phyloP scores from a whole-genome alignment of 2,329 filamentous ascomycete genomes.

The Penicillium brasilianum region DNA sequence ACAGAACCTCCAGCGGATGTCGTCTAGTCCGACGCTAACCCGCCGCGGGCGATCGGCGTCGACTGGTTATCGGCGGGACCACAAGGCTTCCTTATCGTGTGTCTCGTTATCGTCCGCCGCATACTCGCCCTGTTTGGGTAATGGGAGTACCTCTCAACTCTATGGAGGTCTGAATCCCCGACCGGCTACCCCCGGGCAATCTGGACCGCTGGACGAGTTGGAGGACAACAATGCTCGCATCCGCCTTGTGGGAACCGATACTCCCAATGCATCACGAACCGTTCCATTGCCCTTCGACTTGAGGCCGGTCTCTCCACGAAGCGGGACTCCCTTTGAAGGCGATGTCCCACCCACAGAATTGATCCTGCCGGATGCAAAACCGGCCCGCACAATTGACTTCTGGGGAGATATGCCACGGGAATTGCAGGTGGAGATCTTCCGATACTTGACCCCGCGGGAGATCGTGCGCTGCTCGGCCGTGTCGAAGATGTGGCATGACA shows the following conservation, averaged over 20 bases:
- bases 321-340: conserved; percentile 15
- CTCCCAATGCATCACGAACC: conserved; percentile 51
- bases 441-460: conserved; percentile 77
- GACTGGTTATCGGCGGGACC: conserved; percentile 64
- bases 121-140: conserved; percentile 59
- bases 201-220: conserved; percentile 52
- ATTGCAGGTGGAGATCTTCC: conserved; percentile 76
- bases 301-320: conserved; percentile 49
- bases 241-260: conserved; percentile 59
- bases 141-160: conserved; percentile 61
- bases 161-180: conserved; percentile 62
- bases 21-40: conserved; percentile 75
- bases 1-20: conserved; percentile 77
- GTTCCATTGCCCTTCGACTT: conserved; percentile 69
- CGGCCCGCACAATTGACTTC: conserved; percentile 63
- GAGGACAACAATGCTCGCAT: conserved; percentile 62
- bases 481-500: conserved; percentile 75
- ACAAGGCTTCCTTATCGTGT: conserved; percentile 69
- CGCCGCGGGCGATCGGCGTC: conserved; percentile 68
- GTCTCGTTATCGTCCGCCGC: conserved; percentile 63
- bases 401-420: conserved; percentile 85
- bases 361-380: conserved; percentile 34
- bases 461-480: conserved; percentile 78
- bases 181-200: conserved; percentile 57
- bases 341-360: conserved; percentile 26